Conservation (phyloP, 257 asterid genomes). For the Solanum peruvianum region DNA sequence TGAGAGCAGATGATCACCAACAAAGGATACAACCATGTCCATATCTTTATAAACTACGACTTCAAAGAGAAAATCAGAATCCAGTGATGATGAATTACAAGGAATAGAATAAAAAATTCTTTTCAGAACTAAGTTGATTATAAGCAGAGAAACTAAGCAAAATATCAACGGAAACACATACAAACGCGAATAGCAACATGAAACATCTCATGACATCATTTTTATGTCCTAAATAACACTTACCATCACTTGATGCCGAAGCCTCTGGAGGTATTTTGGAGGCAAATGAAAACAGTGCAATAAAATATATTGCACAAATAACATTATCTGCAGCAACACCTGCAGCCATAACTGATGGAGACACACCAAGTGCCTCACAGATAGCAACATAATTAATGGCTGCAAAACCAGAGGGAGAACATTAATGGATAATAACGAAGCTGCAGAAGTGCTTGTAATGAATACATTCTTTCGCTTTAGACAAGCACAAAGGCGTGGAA, state of each 20-base stretch:
- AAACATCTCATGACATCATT: background rate
- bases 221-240: background rate
- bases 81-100: background rate
- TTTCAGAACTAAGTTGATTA: background rate
- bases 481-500: background rate
- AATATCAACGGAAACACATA: background rate
- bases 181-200: background rate
- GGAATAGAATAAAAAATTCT: background rate
- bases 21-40: background rate
- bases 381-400: conserved; percentile 84
- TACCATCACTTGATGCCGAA: conserved; percentile 27
- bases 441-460: background rate
- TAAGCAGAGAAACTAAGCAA: background rate
- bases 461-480: background rate
- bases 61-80: background rate
- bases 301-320: conserved; percentile 58
- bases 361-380: conserved; percentile 57
- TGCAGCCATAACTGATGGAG: conserved; percentile 75
- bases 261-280: conserved; percentile 69
- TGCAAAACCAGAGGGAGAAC: conserved; percentile 19
- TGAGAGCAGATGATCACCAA: background rate
- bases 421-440: background rate
- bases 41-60: background rate
- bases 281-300: conserved; percentile 57
- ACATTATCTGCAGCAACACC: conserved; percentile 94